Evolutionary conservation across 805 yeast species (phyloP).

Genomic region (Metschnikowia baotianmanensis): DNA sequence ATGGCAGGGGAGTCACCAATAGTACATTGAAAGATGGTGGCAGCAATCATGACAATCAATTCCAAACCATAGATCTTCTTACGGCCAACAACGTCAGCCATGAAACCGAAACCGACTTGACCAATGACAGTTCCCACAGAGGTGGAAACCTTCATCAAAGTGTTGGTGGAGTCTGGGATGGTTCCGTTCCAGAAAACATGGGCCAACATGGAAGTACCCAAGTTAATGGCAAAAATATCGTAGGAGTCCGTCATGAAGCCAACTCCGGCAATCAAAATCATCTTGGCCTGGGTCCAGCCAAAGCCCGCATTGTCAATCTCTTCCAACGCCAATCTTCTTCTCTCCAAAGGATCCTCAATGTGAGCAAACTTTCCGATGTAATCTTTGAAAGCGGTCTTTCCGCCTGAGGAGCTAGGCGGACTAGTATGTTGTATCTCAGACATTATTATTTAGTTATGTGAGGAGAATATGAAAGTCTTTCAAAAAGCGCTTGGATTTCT

Average conservation of each 20-base stretch:
- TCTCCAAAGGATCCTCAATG: conserved; percentile 79
- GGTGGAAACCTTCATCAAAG: conserved; percentile 81
- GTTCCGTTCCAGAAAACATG: conserved; percentile 68
- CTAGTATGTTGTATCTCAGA: conserved; percentile 25
- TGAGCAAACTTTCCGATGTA: conserved; percentile 77
- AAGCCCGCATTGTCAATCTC: conserved; percentile 77
- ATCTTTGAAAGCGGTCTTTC: conserved; percentile 85
- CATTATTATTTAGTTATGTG: conserved; percentile 15
- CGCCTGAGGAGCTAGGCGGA: conserved; percentile 47
- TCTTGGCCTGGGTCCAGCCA: conserved; percentile 81
- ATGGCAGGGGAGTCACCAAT: conserved; percentile 71
- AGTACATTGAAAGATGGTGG: conserved; percentile 75
- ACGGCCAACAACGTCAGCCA: conserved; percentile 83
- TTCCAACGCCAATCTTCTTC: conserved; percentile 82
- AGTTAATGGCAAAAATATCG: conserved; percentile 86
- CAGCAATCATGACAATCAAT: conserved; percentile 77
- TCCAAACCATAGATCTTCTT: conserved; percentile 85
- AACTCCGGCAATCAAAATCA: conserved; percentile 84
- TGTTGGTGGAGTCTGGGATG: conserved; percentile 69
- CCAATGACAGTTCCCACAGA: conserved; percentile 94
- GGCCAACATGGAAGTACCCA: conserved; percentile 75
- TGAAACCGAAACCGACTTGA: conserved; percentile 77
- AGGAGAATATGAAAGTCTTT: not conserved
- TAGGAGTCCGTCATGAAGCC: conserved; percentile 93
- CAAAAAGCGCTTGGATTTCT: not conserved